Conservation (phyloP, 2,329 filamentous ascomycete species). For the Colletotrichum sp. region DNA sequence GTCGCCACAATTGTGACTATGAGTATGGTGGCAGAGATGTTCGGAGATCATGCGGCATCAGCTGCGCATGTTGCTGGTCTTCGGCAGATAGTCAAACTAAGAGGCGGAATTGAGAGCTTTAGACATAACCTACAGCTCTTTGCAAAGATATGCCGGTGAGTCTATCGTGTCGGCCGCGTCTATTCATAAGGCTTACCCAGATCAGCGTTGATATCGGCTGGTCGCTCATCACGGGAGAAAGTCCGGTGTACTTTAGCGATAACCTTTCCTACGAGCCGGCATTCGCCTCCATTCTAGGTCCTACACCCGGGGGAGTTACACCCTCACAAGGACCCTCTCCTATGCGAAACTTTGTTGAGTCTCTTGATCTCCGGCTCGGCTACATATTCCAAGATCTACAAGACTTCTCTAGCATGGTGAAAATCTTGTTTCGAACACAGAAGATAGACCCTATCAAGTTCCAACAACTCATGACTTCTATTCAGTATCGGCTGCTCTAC, state of each 20-base stretch:
- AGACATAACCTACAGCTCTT: conserved; percentile 28
- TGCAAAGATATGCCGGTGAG: conserved; percentile 33
- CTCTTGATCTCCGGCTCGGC: conserved; percentile 26
- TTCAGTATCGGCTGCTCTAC: conserved; percentile 12
- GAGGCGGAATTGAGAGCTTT: conserved; percentile 29
- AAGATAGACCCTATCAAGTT: conserved; percentile 29
- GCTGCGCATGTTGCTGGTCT: conserved; percentile 4
- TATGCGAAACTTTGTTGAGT: conserved; percentile 6
- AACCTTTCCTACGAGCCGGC: neutral
- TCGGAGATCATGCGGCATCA: neutral
- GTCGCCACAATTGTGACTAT: conserved; percentile 10
- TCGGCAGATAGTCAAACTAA: conserved; percentile 27
- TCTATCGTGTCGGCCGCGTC: neutral
- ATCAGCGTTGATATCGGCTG: conserved; percentile 31
- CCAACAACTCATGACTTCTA: conserved; percentile 1
- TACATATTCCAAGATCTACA: conserved; percentile 32
- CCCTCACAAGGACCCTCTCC: neutral
- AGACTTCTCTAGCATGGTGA: conserved; percentile 31
- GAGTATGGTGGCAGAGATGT: conserved; percentile 1
- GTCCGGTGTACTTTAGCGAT: conserved; percentile 24
- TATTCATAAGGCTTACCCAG: neutral
- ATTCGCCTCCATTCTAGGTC: conserved; percentile 24
- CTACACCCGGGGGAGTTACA: neutral
- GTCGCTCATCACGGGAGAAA: conserved; percentile 27
- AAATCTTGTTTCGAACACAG: conserved; percentile 20